Evolutionary conservation across 768 basidiomycete genomes (phyloP).

Genomic region (Mycena maculata): DNA sequence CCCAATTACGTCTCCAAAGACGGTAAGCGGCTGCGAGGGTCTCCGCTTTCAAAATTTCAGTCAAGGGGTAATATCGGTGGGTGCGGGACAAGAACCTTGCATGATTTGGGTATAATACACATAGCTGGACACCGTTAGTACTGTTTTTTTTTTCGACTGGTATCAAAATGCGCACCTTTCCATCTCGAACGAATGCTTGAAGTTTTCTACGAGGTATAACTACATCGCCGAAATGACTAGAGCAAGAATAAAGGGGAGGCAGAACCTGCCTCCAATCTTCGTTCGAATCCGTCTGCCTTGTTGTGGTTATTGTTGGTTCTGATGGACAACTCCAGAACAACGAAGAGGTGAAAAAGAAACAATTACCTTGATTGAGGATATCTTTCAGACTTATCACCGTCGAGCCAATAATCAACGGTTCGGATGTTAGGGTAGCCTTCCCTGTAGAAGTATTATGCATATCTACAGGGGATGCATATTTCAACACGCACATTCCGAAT

Average conservation of each 20-base stretch:
- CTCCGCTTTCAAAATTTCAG: conserved; percentile 62
- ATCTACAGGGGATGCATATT: not conserved
- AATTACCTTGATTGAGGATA: conserved; percentile 87
- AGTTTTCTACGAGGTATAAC: conserved; percentile 96
- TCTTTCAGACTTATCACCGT: conserved; percentile 75
- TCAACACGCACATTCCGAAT: conserved; percentile 81
- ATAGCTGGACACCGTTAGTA: conserved; percentile 63
- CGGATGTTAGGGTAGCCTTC: conserved; percentile 89
- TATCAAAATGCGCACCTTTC: conserved; percentile 66
- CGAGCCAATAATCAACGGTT: conserved; percentile 92
- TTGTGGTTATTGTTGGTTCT: conserved; percentile 86
- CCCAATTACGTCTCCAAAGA: conserved; percentile 93
- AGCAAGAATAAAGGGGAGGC: not conserved
- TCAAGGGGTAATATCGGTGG: too few relatives aligned
- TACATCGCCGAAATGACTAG: conserved; percentile 41
- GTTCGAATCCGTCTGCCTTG: conserved; percentile 90
- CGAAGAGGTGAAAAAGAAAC: not conserved
- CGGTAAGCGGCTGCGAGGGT: conserved; percentile 88
- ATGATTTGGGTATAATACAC: conserved; percentile 95
- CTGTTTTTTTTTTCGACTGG: not conserved
- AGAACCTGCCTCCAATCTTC: conserved; percentile 74
- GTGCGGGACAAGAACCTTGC: conserved; percentile 56
- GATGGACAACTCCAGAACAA: conserved; percentile 19
- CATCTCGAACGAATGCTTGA: conserved; percentile 88
- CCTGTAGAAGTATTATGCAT: conserved; percentile 56